Evolutionary conservation across 371 early-diverging fungal genomes (phyloP).

Genomic region (Haplosporangium sp.): DNA sequence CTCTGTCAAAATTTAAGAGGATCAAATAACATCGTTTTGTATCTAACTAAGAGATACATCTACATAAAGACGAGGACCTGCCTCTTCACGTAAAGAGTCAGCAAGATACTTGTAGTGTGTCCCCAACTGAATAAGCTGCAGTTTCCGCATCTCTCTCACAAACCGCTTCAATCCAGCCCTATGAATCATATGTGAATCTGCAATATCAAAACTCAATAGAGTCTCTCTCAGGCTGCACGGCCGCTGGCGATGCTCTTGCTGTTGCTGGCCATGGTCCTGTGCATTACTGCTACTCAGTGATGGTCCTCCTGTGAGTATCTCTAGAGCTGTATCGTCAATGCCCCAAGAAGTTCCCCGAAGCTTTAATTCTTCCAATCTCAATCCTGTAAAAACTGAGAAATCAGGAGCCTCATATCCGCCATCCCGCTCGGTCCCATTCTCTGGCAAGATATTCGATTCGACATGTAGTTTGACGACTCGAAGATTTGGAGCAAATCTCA

Average conservation of each 20-base stretch:
- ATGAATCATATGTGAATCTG: slow-evolving; percentile 8
- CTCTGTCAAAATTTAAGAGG: no score
- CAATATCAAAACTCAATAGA: slow-evolving; percentile 16
- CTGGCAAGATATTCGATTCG: slow-evolving; percentile 13
- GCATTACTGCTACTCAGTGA: background rate
- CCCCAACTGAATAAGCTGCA: slow-evolving; percentile 18
- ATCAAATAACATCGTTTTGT: background rate
- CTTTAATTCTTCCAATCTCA: slow-evolving; percentile 33
- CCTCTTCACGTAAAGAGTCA: slow-evolving; percentile 4
- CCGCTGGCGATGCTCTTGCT: background rate
- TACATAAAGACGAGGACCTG: slow-evolving; percentile 20
- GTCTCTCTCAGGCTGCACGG: background rate
- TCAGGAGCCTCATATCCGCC: background rate
- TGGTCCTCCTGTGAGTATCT: slow-evolving; percentile 3
- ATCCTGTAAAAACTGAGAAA: slow-evolving; percentile 11
- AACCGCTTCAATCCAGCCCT: slow-evolving; percentile 9
- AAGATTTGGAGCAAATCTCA: slow-evolving; percentile 21
- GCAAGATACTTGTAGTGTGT: background rate
- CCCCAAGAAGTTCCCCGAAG: slow-evolving; percentile 31
- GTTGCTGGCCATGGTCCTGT: background rate
- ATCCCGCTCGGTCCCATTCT: background rate
- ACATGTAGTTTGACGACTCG: slow-evolving; percentile 17
- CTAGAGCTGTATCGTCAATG: slow-evolving; percentile 14
- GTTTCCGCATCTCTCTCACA: slow-evolving; percentile 17
- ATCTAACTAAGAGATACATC: background rate